Evolutionary conservation across 2,329 filamentous ascomycete genomes (phyloP).

Genomic region (Epicoccum sorghinum): DNA sequence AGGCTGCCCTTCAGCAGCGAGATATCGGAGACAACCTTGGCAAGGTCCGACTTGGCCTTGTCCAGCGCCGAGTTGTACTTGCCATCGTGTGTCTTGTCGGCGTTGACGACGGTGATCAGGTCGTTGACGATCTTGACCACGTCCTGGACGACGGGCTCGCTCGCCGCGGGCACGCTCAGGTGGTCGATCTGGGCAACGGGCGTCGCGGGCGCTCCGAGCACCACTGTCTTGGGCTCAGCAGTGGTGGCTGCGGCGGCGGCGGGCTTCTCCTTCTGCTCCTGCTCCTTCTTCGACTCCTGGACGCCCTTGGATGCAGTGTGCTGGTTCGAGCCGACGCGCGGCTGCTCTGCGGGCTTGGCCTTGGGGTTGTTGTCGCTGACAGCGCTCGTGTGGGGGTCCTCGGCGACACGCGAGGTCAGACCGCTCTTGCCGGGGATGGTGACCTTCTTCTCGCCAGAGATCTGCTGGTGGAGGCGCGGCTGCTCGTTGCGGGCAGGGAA

Average conservation of each 20-base stretch:
- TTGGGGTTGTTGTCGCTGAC: slow-evolving; percentile 53
- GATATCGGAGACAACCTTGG: slow-evolving; percentile 80
- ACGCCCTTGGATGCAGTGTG: slow-evolving; percentile 27
- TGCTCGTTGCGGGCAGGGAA: slow-evolving; percentile 63
- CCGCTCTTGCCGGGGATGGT: slow-evolving; percentile 87
- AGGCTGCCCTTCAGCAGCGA: slow-evolving; percentile 72
- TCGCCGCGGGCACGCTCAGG: slow-evolving; percentile 73
- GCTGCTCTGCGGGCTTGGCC: slow-evolving; percentile 18
- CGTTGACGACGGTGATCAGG: slow-evolving; percentile 91
- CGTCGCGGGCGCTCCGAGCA: slow-evolving; percentile 21
- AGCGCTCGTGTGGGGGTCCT: slow-evolving; percentile 70
- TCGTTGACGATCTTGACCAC: slow-evolving; percentile 95
- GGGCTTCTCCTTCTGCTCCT: slow-evolving; percentile 34
- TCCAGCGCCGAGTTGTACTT: slow-evolving; percentile 79
- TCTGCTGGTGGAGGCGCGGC: slow-evolving; percentile 53
- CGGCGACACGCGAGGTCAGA: slow-evolving; percentile 77
- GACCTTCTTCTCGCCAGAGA: slow-evolving; percentile 69
- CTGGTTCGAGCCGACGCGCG: slow-evolving; percentile 34
- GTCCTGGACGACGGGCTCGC: slow-evolving; percentile 89
- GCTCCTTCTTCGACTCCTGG: slow-evolving; percentile 41
- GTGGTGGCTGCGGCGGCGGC: slow-evolving; percentile 24
- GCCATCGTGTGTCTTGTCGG: slow-evolving; percentile 72
- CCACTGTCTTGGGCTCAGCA: slow-evolving; percentile 14
- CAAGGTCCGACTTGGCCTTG: slow-evolving; percentile 84
- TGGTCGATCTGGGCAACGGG: slow-evolving; percentile 73